Base-by-base conservation (phyloP, 2,329 filamentous ascomycete genomes). In the Cladosporium sphaerospermum region DNA sequence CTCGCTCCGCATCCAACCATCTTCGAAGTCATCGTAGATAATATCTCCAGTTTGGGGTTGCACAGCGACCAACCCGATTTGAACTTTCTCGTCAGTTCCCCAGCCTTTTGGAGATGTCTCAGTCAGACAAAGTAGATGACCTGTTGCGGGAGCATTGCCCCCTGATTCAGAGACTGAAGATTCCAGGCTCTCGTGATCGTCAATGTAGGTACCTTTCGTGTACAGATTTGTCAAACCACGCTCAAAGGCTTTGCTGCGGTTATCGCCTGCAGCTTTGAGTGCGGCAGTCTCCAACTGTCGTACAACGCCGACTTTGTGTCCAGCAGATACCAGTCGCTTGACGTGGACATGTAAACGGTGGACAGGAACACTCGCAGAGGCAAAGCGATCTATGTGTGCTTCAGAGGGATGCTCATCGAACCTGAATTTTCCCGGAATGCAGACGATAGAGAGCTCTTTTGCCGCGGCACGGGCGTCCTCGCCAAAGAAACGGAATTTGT, bases 401-500 rank as follows among this genome's bases (percentile, higher is more conserved):
- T 99, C 93, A 0, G 91, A 96, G 0, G 86, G 82, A 68, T 95
- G 89, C 67, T 97, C 92, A 66, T 99, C 92, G 64, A 91, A 99
- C 64, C 92, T 81, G 69, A 92, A 83, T 66, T 96, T 97, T 34
- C 93, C 93, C 0, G 93, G 92, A 62, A 99, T 96, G 68, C 93
- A 99, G 37, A 99, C 87, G 61, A 99, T 96, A 55, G 89, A 88
- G 45, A 99, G 77, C 67, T 92, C 89, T 69, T 92, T 95, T 10
- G 91, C 88, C 4, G 92, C 93, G 51, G 83, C 81, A 50, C 90
- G 82, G 8, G 93, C 93, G 73, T 99, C 93, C 64, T 97, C 92
- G 9, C 93, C 93, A 66, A 96, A 96, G 74, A 99, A 96, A 33
- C 88, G 85, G 72, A 95, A 99, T 68, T 99, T 99, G 74, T 99